Evolutionary conservation across 2,329 filamentous ascomycete species (phyloP), one percentile per base, ranked within the genome.

Genomic region (Trichophyton benhamiae): DNA sequence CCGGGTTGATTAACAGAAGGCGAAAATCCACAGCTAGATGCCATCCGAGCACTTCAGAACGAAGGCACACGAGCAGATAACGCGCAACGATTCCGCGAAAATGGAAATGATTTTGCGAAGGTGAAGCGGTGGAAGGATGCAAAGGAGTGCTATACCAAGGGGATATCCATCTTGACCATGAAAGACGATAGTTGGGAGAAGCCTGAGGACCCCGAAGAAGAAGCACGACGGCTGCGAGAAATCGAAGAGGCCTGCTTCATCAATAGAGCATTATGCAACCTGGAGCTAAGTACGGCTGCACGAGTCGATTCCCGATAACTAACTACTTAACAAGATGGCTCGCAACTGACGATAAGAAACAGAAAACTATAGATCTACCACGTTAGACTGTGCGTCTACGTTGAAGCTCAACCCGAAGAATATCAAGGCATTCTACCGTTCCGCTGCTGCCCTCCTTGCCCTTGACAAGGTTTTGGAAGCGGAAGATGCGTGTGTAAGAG

Each of bases 371-470:
- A 86, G 92, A 65, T 87, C 85, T 65, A 91, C 88, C 75, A 95
- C 87, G 69, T 81, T 87, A 57, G 94, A 97, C 78, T 94, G 91
- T 74, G 88, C 87, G 1, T 80, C 84, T 6, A 87, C 89, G 1
- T 80, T 99, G 63, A 83, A 85, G 44, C 78, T 96, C 62, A 95
- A 96, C 74, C 82, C 86, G 2, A 74, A 72, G 58, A 96, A 96
- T 72, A 74, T 95, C 69, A 99, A 99, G 77, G 92, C 94, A 0
- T 90, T 86, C 76, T 99, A 95, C 75, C 87, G 94, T 65, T 91
- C 88, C 61, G 83, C 88, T 1, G 80, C 81, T 63, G 92, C 94
- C 3, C 82, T 95, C 61, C 78, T 95, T 27, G 84, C 86, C 0
- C 83, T 96, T 15, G 87, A 88, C 72, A 89, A 89, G 69, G 78